Conservation (phyloP, 1,284 basidiomycete genomes). For the Austroboletus niveus region DNA sequence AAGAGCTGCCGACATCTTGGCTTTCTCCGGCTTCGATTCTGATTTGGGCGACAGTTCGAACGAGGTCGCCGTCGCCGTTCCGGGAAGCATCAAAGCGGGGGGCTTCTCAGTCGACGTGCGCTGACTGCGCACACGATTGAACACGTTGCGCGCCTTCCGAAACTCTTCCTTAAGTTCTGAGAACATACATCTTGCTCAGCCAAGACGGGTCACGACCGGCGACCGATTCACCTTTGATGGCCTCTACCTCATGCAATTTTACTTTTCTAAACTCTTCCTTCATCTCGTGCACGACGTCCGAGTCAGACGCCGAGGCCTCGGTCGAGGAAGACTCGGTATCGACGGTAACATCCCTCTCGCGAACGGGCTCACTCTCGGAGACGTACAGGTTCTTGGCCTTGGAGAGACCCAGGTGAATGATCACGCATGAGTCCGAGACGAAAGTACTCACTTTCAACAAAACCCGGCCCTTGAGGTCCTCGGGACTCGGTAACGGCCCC, state of each 20-base stretch:
- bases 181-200: slow-evolving; percentile 13
- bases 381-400: slow-evolving; percentile 66
- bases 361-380: slow-evolving; percentile 39
- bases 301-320: slow-evolving; percentile 46
- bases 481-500: slow-evolving; percentile 79
- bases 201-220: slow-evolving; percentile 2
- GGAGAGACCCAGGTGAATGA: slow-evolving; percentile 2
- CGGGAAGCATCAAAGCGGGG: slow-evolving; percentile 10
- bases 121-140: slow-evolving; percentile 36
- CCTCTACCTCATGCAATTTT: slow-evolving; percentile 24
- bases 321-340: slow-evolving; percentile 49
- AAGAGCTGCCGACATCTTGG: slow-evolving; percentile 74
- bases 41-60: slow-evolving; percentile 16
- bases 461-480: slow-evolving; percentile 78
- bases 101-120: slow-evolving; percentile 21
- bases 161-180: slow-evolving; percentile 35
- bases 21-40: slow-evolving; percentile 34
- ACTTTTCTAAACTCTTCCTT: slow-evolving; percentile 35
- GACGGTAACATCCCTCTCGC: slow-evolving; percentile 36
- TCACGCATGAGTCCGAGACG: neutral
- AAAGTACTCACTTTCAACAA: slow-evolving; percentile 70
- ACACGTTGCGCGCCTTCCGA: slow-evolving; percentile 37
- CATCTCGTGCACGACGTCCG: slow-evolving; percentile 27
- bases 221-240: slow-evolving; percentile 25
- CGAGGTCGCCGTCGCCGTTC: neutral